Conservation (phyloP, 2,329 filamentous ascomycete genomes). For the Cladosporium sp. region DNA sequence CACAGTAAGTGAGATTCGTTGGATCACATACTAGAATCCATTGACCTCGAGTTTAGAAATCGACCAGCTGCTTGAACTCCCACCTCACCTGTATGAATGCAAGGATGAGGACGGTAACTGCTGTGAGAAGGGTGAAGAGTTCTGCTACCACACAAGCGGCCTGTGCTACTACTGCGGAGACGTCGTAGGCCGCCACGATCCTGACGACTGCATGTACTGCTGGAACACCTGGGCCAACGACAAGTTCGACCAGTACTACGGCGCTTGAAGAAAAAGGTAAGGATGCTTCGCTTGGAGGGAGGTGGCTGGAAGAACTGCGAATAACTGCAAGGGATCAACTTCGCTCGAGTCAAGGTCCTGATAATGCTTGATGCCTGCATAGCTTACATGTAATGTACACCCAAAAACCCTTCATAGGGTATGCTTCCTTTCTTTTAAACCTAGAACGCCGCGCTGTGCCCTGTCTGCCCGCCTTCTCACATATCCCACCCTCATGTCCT, state of each 20-base stretch:
- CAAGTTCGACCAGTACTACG: background rate
- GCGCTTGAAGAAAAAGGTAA: no score
- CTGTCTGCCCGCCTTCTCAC: background rate
- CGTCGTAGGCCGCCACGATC: background rate
- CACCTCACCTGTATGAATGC: background rate
- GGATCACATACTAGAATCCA: background rate
- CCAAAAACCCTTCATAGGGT: conserved; percentile 1
- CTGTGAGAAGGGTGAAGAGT: background rate
- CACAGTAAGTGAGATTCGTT: conserved; percentile 6
- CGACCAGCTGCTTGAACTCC: background rate
- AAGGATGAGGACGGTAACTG: background rate
- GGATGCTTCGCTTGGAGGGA: no score
- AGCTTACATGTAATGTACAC: conserved; percentile 13
- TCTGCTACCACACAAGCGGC: conserved; percentile 1
- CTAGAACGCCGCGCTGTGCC: conserved; percentile 12
- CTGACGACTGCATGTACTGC: background rate
- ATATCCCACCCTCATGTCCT: conserved; percentile 1
- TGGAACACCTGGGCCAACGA: background rate
- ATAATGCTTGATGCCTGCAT: conserved; percentile 6
- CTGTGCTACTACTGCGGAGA: conserved; percentile 2
- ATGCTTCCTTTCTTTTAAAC: conserved; percentile 9
- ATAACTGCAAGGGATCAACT: no score
- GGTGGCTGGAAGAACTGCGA: no score
- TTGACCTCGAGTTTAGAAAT: background rate
- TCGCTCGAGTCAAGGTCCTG: background rate